Evolutionary conservation across 257 asterid species (phyloP).

Genomic region (Agastache rugosa): DNA sequence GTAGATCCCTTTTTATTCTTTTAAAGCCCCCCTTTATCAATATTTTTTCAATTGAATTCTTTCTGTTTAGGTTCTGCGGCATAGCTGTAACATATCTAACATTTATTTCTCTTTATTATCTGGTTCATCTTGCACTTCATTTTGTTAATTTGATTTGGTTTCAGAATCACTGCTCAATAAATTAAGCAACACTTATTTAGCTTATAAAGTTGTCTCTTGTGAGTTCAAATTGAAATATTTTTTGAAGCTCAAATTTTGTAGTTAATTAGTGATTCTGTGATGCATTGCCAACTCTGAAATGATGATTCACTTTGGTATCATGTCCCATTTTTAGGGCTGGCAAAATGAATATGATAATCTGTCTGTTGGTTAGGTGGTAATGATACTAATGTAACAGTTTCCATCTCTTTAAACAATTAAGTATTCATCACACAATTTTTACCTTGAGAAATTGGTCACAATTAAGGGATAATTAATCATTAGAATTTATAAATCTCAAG

Average conservation of each 20-base stretch:
- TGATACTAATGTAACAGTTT: slow-evolving; percentile 13
- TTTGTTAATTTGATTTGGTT: slow-evolving; percentile 50
- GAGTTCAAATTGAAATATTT: slow-evolving; percentile 45
- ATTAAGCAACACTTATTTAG: slow-evolving; percentile 27
- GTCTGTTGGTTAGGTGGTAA: slow-evolving; percentile 20
- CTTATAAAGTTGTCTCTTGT: slow-evolving; percentile 34
- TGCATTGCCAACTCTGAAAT: slow-evolving; percentile 52
- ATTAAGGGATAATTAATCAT: too few relatives aligned
- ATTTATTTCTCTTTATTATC: slow-evolving; percentile 39
- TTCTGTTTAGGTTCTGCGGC: too few relatives aligned
- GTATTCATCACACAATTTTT: background rate
- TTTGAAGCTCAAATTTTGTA: slow-evolving; percentile 35
- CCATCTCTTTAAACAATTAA: background rate
- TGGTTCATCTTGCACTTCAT: slow-evolving; percentile 28
- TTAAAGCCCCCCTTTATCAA: slow-evolving; percentile 31
- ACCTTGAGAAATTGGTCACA: background rate
- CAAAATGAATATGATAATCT: slow-evolving; percentile 22
- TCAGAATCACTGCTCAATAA: slow-evolving; percentile 44
- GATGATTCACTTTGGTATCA: slow-evolving; percentile 50
- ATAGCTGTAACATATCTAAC: slow-evolving; percentile 55
- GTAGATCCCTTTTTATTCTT: slow-evolving; percentile 33
- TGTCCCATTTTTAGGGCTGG: slow-evolving; percentile 45
- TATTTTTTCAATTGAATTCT: slow-evolving; percentile 50
- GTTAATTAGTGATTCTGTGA: slow-evolving; percentile 48
- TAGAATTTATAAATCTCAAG: too few relatives aligned